A percentile compares a stretch with the other conserved stretches of the same genome.
Conservation (phyloP, 179 eudicot genomes). For the Spergularia azorica region DNA sequence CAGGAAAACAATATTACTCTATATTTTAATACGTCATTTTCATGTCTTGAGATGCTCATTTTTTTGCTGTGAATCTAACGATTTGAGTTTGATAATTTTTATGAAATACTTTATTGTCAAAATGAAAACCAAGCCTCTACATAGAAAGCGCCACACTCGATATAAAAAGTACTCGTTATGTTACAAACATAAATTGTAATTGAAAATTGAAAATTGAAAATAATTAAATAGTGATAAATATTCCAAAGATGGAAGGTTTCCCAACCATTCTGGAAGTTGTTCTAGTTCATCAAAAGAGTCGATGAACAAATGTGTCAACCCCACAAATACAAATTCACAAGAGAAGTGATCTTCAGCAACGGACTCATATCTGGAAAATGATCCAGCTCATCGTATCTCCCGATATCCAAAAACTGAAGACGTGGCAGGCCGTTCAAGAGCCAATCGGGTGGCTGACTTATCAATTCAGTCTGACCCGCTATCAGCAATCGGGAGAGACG, state of each 20-base stretch:
- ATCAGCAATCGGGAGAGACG: neutral
- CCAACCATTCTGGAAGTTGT: slow-evolving; percentile 32
- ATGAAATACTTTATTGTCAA: too few relatives aligned
- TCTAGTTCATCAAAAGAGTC: neutral
- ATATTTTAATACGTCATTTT: too few relatives aligned
- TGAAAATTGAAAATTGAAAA: too few relatives aligned
- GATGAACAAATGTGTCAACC: neutral
- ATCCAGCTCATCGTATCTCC: neutral
- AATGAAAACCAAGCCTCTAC: too few relatives aligned
- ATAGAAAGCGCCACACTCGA: too few relatives aligned
- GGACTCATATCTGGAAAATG: slow-evolving; percentile 17
- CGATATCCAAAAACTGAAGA: neutral
- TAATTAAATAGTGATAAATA: too few relatives aligned
- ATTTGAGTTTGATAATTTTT: too few relatives aligned
- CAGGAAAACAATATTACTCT: too few relatives aligned
- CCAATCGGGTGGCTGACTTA: slow-evolving; percentile 1
- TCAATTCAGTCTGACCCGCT: neutral
- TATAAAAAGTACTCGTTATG: too few relatives aligned
- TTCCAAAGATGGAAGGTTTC: slow-evolving; percentile 26
- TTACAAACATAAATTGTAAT: too few relatives aligned
- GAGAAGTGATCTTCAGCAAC: slow-evolving; percentile 13
- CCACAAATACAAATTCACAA: neutral
- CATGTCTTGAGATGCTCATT: too few relatives aligned
- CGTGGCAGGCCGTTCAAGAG: neutral
- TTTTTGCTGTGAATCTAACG: too few relatives aligned